These are phyloP conservation scores for Yamadazyma kitorensis DNA, from an alignment of 805 yeast genomes.

Conservation along the genomic window DNA sequence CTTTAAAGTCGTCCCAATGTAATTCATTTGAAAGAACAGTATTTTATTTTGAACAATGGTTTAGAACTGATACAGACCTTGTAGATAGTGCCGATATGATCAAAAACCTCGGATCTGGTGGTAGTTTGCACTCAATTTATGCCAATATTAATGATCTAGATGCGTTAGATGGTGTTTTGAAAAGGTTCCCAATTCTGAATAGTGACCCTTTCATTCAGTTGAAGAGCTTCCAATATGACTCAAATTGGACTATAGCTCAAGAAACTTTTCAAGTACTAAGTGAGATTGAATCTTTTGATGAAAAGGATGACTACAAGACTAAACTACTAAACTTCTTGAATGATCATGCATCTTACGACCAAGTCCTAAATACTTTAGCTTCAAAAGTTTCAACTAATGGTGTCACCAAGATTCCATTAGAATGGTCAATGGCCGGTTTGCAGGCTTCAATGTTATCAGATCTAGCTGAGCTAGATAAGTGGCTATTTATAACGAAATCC, in stretches of 20 bases:
- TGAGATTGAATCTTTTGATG: slow-evolving; percentile 25
- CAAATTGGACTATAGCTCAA: slow-evolving; percentile 83
- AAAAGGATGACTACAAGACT: slow-evolving; percentile 39
- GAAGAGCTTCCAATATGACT: slow-evolving; percentile 76
- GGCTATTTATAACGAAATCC: slow-evolving; percentile 56
- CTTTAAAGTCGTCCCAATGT: slow-evolving; percentile 76
- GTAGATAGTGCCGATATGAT: slow-evolving; percentile 11
- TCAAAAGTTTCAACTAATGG: slow-evolving; percentile 23
- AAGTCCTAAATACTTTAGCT: slow-evolving; percentile 52
- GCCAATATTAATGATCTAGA: slow-evolving; percentile 87
- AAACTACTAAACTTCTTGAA: slow-evolving; percentile 68
- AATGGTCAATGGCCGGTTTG: slow-evolving; percentile 66
- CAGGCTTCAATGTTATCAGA: slow-evolving; percentile 70
- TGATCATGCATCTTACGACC: slow-evolving; percentile 73
- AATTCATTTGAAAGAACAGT: slow-evolving; percentile 86
- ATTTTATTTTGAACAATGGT: slow-evolving; percentile 76
- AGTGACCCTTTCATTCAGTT: slow-evolving; percentile 64
- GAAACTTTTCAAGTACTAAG: slow-evolving; percentile 76
- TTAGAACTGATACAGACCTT: slow-evolving; percentile 33
- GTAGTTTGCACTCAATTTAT: slow-evolving; percentile 72
- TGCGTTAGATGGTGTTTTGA: slow-evolving; percentile 81
- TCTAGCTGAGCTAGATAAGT: slow-evolving; percentile 44
- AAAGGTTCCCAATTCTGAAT: slow-evolving; percentile 65
- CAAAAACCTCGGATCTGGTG: slow-evolving; percentile 38
- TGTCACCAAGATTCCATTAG: slow-evolving; percentile 37